Evolutionary conservation across 2,329 filamentous ascomycete species (phyloP).

Genomic region (Acrodontium crateriforme): DNA sequence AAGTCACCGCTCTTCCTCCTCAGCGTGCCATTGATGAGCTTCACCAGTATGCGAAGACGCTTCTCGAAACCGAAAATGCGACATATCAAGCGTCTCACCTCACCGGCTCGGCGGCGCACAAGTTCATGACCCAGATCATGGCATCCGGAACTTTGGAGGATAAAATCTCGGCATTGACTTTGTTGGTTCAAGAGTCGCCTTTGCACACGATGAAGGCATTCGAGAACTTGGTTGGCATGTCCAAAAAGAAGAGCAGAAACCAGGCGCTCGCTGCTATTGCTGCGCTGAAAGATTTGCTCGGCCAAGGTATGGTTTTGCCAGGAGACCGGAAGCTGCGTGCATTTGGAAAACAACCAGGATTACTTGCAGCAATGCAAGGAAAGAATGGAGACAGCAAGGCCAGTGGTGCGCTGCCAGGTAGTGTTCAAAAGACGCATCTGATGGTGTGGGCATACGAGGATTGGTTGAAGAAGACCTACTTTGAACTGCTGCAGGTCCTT

Average conservation of each 20-base stretch:
- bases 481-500: conserved; percentile 79
- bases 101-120: conserved; percentile 74
- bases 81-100: conserved; percentile 58
- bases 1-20: conserved; percentile 33
- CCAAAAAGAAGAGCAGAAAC: conserved; percentile 85
- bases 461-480: conserved; percentile 88
- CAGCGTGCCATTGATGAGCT: conserved; percentile 42
- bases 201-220: conserved; percentile 83
- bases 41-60: conserved; percentile 55
- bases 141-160: conserved; percentile 89
- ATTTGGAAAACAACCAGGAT: conserved; percentile 66
- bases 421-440: conserved; percentile 61
- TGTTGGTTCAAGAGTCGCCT: conserved; percentile 91
- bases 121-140: conserved; percentile 96
- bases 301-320: conserved; percentile 74
- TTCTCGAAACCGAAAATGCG: conserved; percentile 66
- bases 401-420: conserved; percentile 58
- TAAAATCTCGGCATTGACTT: conserved; percentile 86
- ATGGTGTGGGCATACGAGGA: conserved; percentile 87
- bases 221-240: conserved; percentile 66
- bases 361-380: conserved; percentile 57
- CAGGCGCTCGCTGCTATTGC: conserved; percentile 87
- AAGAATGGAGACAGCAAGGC: conserved; percentile 49
- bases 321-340: conserved; percentile 64
- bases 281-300: conserved; percentile 86